Base-by-base conservation (phyloP, 768 basidiomycete species). In the Hygrophorus pudorinus region DNA sequence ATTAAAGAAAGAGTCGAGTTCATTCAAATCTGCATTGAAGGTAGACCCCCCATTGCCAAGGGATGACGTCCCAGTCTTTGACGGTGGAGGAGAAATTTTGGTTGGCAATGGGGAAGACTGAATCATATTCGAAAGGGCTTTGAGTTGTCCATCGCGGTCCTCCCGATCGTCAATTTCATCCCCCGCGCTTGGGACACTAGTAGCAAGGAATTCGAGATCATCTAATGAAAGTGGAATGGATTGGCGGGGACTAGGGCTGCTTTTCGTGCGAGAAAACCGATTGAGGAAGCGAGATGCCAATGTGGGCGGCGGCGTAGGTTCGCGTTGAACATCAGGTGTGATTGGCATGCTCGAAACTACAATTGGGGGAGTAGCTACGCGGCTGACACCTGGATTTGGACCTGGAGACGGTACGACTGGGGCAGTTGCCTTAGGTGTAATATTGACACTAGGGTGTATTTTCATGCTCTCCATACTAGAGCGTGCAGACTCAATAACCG, bases 251-350 rank as follows among this genome's bases (percentile, higher is more conserved):
- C 52, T 70, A 38, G 65, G 46, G 20, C 56, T 49, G 61, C 20
- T 41, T 35, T 42, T 68, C 20, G 62, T 61, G 16, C 78, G 73
- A 6, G 78, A 79, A 59, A 93, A 85, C 38, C 86, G 76, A 40
- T 73, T 78, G 38, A 91, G 68, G 58, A 93, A 92, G 4, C 90
- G 77, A 9, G 88, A 87, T 27, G 92, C 85, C 6, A 77, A 85
- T 0, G 90, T 87, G 21, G 76, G 67, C 11, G 71, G 57, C 4
- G 67, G 55, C 28, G 53, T 51, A 12, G 57, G 52, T 16, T 61
- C 59, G 17, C 51, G 18, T 17, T 51, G 44, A 17, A 57, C 45
- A 3, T 55, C 46, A 11, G 48, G 48, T 28, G 48, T 29, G 11
- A 51, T 43, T 3, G 51, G 42, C 36, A 44, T 52, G 4, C 55